Percentiles rank a stretch among this genome's conserved stretches.
Conservation (phyloP, 306 rosid genomes). For the Mimosa bimucronata region DNA sequence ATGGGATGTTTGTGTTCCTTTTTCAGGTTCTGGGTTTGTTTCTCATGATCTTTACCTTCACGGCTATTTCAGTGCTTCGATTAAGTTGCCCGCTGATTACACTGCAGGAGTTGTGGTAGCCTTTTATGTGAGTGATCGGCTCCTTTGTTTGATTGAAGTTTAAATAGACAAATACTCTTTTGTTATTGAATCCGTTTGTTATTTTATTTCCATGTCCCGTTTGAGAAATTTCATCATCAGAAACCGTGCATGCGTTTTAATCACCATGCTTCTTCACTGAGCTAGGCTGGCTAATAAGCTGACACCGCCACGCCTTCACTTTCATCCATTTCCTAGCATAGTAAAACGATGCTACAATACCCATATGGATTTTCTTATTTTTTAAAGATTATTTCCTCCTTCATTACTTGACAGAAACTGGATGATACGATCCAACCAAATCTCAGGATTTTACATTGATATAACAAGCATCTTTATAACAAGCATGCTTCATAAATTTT, state of each 20-base stretch:
- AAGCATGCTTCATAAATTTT: not conserved
- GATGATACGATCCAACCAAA: not conserved
- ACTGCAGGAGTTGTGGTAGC: slow-evolving; percentile 98
- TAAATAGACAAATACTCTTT: not conserved
- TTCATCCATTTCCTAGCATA: not conserved
- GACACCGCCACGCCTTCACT: not conserved
- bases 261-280: not conserved
- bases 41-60: slow-evolving; percentile 91
- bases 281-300: not conserved
- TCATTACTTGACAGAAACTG: not conserved
- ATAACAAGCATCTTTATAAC: too few relatives aligned
- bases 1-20: not conserved
- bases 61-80: slow-evolving; percentile 90
- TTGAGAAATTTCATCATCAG: slow-evolving; percentile 1
- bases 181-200: not conserved
- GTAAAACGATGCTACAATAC: not conserved
- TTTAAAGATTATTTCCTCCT: not conserved
- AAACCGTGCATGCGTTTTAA: not conserved
- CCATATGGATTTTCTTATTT: not conserved
- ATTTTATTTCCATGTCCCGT: not conserved
- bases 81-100: slow-evolving; percentile 90
- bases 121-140: slow-evolving; percentile 77
- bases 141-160: not conserved
- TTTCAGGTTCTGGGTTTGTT: slow-evolving; percentile 91
- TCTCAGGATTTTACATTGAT: slow-evolving; percentile 28